These are phyloP conservation scores for Phytophthora macrochlamydospora DNA, from an alignment of 352 stramenopile species.

Conservation along the genomic window DNA sequence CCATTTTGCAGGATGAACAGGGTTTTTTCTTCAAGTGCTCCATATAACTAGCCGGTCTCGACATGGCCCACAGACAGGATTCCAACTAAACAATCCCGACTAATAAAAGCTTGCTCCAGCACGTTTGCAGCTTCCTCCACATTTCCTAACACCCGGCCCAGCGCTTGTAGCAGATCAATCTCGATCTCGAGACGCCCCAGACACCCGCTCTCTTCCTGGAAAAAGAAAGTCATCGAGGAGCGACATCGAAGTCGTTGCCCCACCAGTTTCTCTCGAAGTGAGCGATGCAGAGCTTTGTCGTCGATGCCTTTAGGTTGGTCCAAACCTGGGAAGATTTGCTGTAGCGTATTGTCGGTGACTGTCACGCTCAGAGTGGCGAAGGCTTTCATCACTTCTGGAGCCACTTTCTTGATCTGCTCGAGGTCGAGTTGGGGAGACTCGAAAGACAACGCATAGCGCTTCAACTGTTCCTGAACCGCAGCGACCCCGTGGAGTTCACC, in stretches of 20 bases:
- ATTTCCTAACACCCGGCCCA: too few species aligned
- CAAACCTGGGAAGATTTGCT: constrained; percentile 3
- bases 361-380: background rate
- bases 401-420: background rate
- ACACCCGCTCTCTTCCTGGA: background rate
- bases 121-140: too few species aligned
- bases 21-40: too few species aligned
- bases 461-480: background rate
- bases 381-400: background rate
- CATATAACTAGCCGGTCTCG: too few species aligned
- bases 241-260: background rate
- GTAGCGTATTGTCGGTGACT: constrained; percentile 3
- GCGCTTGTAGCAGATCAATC: background rate
- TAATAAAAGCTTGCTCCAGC: too few species aligned
- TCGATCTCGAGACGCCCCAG: constrained; percentile 5
- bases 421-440: constrained; percentile 1
- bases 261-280: background rate
- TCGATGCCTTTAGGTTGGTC: background rate
- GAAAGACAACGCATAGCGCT: constrained; percentile 3
- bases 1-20: too few species aligned
- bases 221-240: constrained; percentile 6
- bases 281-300: background rate
- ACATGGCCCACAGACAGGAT: too few species aligned
- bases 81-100: too few species aligned
- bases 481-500: background rate